Evolutionary conservation across 1,284 basidiomycete genomes (phyloP), one percentile per base, ranked within the genome.

Genomic region (Schizophyllum commune): DNA sequence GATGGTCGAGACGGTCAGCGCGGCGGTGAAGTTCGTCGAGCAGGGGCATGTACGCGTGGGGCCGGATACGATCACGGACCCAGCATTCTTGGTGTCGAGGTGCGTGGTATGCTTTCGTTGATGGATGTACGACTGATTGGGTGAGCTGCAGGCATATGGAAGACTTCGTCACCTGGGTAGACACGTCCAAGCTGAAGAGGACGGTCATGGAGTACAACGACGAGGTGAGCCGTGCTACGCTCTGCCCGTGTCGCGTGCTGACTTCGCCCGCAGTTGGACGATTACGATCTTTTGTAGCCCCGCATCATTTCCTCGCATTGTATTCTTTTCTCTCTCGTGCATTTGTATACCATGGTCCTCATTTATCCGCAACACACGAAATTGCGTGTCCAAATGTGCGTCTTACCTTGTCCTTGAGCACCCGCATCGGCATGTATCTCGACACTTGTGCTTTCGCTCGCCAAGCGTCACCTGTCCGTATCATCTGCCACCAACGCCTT

Each of bases 131-230:
- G 11, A 21, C 20, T 55, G 19, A 27, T 27, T 21, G 58, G n/a
- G 53, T 15, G 32, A 47, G 54, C 52, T 62, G 17, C 65, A 91
- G 90, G 68, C 93, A 95, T 68, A 96, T 97, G 94, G 96, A 99
- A 72, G 97, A 99, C 79, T 99, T 98, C 75, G 94, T 99, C 56
- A 98, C 97, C 20, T 99, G 97, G 97, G 95, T 99, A 17, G 96
- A 99, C 74, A 96, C 94, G 22, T 95, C 91, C 67, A 97, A 96
- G 73, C 84, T 98, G 73, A 98, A 97, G 85, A 84, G 96, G 64
- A 96, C 93, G 0, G 88, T 99, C 72, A 92, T 96, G 88, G 80
- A 83, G 65, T 99, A 99, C 82, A 99, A 98, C 73, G 96, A 97
- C 77, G 93, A 98, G 85, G 93, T 94, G 62, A 61, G 83, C 73